These are phyloP conservation scores for Cymbopogon citratus DNA, from an alignment of 176 grass and related monocot genomes.

Conservation along the genomic window DNA sequence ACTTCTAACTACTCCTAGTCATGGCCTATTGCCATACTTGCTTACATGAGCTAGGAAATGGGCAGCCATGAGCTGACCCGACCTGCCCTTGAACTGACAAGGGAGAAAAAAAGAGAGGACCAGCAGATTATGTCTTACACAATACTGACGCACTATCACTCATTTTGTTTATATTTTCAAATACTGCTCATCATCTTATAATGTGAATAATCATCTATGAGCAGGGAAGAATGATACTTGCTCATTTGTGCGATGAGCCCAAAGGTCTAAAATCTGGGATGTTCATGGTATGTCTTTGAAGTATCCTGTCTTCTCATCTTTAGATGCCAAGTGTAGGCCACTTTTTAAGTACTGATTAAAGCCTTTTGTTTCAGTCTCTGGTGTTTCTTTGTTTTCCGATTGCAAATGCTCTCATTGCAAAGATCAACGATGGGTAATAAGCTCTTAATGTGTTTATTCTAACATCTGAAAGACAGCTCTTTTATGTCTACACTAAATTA, in stretches of 20 bases:
- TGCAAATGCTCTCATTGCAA: constrained; percentile 87
- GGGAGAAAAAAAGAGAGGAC: no score
- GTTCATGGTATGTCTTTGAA: constrained; percentile 62
- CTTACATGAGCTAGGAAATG: no score
- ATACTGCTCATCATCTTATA: constrained; percentile 9
- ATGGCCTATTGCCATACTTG: no score
- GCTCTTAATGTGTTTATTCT: neutral
- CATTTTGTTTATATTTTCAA: constrained; percentile 10
- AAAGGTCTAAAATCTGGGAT: constrained; percentile 97
- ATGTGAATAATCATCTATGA: constrained; percentile 23
- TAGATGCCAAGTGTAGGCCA: neutral
- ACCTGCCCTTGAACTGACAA: no score
- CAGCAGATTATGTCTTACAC: no score
- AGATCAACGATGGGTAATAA: constrained; percentile 86
- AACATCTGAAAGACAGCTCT: neutral
- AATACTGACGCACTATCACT: neutral
- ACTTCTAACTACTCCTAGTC: no score
- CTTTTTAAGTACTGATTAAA: constrained; percentile 17
- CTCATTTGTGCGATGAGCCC: constrained; percentile 89
- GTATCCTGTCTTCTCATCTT: neutral
- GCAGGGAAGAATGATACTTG: constrained; percentile 98
- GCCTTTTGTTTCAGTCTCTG: constrained; percentile 57
- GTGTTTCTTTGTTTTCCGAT: constrained; percentile 79
- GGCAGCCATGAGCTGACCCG: no score
- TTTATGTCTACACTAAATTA: constrained; percentile 6